These are phyloP conservation scores for Wallacemonas collosoma DNA, from an alignment of 208 protist species.

Conservation along the genomic window DNA sequence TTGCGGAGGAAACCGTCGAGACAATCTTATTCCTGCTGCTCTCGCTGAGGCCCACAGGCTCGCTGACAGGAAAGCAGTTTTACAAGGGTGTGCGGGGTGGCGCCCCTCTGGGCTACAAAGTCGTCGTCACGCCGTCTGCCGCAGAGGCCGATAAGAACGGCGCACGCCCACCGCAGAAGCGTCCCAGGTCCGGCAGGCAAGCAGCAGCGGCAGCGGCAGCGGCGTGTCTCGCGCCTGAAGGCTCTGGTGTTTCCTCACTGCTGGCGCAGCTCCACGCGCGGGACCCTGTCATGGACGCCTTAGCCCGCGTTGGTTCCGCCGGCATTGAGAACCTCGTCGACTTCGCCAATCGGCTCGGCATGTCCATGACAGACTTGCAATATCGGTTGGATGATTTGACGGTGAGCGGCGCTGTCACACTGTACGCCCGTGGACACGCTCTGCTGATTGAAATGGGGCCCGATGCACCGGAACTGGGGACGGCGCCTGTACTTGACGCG, in stretches of 20 bases:
- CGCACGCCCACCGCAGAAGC: constrained; percentile 22
- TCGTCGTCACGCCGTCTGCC: constrained; percentile 14
- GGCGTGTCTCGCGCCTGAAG: neutral
- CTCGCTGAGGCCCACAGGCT: constrained; percentile 7
- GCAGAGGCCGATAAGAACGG: neutral
- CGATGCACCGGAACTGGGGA: constrained; percentile 37
- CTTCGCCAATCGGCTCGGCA: constrained; percentile 53
- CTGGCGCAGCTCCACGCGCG: constrained; percentile 65
- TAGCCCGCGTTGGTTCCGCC: constrained; percentile 17
- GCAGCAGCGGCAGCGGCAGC: neutral
- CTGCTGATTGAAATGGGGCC: constrained; percentile 30
- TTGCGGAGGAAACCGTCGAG: constrained; percentile 75
- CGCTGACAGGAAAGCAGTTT: constrained; percentile 17
- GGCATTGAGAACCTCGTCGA: constrained; percentile 54
- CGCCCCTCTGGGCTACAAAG: constrained; percentile 49
- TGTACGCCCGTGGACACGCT: constrained; percentile 24
- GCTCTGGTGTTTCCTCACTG: constrained; percentile 44
- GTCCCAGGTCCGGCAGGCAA: constrained; percentile 12
- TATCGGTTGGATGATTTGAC: constrained; percentile 67
- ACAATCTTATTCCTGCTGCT: constrained; percentile 82
- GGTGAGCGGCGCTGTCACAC: constrained; percentile 29
- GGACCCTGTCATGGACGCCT: constrained; percentile 69
- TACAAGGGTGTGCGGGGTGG: constrained; percentile 51
- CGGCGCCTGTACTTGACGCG: constrained; percentile 25
- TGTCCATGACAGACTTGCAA: constrained; percentile 62